Base-by-base conservation (phyloP, 768 basidiomycete genomes). In the Terana coerulea region DNA sequence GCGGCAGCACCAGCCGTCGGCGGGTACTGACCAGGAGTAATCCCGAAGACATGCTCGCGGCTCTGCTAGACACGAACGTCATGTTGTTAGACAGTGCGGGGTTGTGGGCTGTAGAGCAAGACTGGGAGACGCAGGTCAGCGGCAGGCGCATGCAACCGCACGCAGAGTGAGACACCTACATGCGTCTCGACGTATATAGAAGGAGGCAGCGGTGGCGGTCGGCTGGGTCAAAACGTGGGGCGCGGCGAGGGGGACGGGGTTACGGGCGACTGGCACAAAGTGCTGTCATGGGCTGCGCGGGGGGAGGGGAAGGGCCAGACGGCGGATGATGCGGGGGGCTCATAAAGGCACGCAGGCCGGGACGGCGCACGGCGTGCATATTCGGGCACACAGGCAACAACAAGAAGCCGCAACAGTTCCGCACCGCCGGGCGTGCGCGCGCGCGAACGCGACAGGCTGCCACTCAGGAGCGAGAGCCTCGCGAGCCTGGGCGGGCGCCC, bases 41-140 rank as follows among this genome's bases (percentile, higher is more conserved):
- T 17, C 66, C 64, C 14, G 66, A 65, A 40, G 67, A 64, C 66
- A 69, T 69, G 59, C 46, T 57, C 40, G 61, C 59, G 33, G 63
- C 61, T 43, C 52, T 58, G 55, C 51, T 56, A 36, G 59, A 51
- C 29, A 58, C 52, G 34, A 64, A 52, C 33, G 64, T 64, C 57
- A 54, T 54, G 19, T 43, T 15, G 21, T 28, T 25, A 35, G 33
- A 24, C 40, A 3, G 29, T 26, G n/a, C 35, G 7, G 19, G 39
- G 30, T 17, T 41, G 44, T 48, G 47, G 44, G 35, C 29, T 44
- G 35, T 57, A 35, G 53, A 59, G 46, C 53, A 53, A 51, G 57
- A 49, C 46, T 30, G 22, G 26, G 14, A 43, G 12, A 24, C 22
- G 42, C 12, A 11, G 42, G 15, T 43, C 10, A 43, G 22, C 21